Percentiles rank a stretch among this genome's conserved stretches.
Evolutionary conservation across 2,329 filamentous ascomycete genomes (phyloP).

Genomic region (Sporothrix dimorphospora): DNA sequence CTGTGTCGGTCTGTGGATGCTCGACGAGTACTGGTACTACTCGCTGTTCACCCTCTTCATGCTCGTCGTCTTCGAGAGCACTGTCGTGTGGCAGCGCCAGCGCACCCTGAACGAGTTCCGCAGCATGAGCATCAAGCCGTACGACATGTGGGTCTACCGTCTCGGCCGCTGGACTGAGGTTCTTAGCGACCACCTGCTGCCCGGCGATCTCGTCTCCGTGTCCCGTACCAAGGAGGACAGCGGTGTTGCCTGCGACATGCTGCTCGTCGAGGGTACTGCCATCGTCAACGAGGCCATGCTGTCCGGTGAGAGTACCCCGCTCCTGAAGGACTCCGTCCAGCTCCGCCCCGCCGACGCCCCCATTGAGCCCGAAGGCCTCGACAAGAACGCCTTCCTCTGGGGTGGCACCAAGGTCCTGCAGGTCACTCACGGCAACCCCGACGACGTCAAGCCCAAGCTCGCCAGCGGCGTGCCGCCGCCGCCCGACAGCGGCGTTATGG

Average conservation of each 20-base stretch:
- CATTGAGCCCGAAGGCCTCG: conserved; percentile 86
- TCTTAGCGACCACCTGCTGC: conserved; percentile 87
- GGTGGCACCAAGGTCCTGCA: conserved; percentile 97
- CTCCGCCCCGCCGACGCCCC: conserved; percentile 79
- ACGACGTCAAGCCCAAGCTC: conserved; percentile 71
- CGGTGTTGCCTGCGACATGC: conserved; percentile 95
- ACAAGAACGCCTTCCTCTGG: conserved; percentile 96
- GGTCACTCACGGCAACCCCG: conserved; percentile 81
- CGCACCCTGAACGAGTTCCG: conserved; percentile 94
- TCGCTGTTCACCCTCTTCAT: conserved; percentile 98
- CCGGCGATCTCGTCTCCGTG: conserved; percentile 90
- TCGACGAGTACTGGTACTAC: conserved; percentile 99
- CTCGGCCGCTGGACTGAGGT: conserved; percentile 86
- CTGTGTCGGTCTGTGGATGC: conserved; percentile 96
- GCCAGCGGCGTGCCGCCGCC: conserved; percentile 78
- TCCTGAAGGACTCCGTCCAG: conserved; percentile 94
- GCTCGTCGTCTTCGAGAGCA: conserved; percentile 96
- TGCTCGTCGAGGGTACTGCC: conserved; percentile 89
- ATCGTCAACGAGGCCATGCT: conserved; percentile 99
- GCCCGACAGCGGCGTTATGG: conserved; percentile 91
- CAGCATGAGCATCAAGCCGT: conserved; percentile 99
- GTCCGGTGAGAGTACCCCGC: conserved; percentile 94
- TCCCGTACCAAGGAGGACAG: conserved; percentile 94
- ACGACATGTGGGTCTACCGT: conserved; percentile 89
- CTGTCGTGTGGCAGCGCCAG: conserved; percentile 98